Conservation (phyloP, 2,329 filamentous ascomycete species). For the Pseudocercospora musae region DNA sequence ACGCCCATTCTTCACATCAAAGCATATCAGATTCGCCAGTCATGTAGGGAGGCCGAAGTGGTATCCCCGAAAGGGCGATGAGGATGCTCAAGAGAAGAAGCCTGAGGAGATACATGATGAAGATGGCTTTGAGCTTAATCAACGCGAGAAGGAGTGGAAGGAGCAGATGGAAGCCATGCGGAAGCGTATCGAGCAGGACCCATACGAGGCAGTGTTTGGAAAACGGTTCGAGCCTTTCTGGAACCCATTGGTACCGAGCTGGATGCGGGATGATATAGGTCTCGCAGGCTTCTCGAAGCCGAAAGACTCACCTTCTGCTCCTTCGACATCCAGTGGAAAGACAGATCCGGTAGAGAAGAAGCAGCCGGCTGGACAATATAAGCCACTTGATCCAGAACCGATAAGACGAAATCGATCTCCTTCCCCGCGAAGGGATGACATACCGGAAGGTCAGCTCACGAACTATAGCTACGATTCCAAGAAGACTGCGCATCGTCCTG, state of each 20-base stretch:
- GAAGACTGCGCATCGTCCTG: constrained; percentile 10
- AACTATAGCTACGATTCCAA: constrained; percentile 23
- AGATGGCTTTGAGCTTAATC: constrained; percentile 30
- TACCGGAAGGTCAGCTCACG: constrained; percentile 16
- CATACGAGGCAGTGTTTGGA: constrained; percentile 45
- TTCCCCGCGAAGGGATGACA: not conserved
- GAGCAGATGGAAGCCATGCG: constrained; percentile 34
- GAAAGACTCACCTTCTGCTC: constrained; percentile 7
- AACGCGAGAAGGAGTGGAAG: constrained; percentile 34
- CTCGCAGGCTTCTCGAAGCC: constrained; percentile 17
- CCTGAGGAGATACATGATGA: constrained; percentile 8
- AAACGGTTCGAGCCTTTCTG: constrained; percentile 38
- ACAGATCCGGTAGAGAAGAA: constrained; percentile 1
- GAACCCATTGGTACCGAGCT: constrained; percentile 30
- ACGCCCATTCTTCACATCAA: constrained; percentile 28
- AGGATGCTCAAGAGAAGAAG: constrained; percentile 14
- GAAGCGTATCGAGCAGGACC: constrained; percentile 39
- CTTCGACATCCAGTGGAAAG: not conserved
- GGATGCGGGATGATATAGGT: constrained; percentile 32
- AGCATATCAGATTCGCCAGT: constrained; percentile 31
- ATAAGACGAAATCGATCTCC: constrained; percentile 7
- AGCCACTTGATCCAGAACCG: constrained; percentile 10
- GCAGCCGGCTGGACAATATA: constrained; percentile 3
- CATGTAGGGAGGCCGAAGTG: constrained; percentile 26
- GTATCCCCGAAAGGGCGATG: constrained; percentile 16